Base-by-base conservation (phyloP, 495 filamentous ascomycete species). In the Xeromyces bisporus region DNA sequence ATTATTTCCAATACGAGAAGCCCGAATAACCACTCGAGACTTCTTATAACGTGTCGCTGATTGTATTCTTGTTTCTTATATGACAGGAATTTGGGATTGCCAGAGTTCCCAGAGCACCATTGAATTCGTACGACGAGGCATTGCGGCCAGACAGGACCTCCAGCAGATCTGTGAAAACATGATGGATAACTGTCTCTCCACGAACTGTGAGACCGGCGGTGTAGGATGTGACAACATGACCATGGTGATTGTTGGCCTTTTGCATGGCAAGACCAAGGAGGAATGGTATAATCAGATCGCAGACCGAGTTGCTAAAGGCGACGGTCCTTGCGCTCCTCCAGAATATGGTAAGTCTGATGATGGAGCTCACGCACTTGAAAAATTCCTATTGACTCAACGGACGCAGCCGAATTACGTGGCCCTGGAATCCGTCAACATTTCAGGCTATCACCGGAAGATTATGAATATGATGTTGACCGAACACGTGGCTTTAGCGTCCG, bases 171-270 rank as follows among this genome's bases (percentile, higher is more conserved):
- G 85, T 56, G 89, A 97, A 63, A 97, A 97, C 62, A 91, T 97
- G 84, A 97, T 97, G 89, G 86, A 96, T 62, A 97, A 96, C 58
- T 97, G 89, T 51, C 69, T 96, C 33, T 81, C 89, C 17, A 85
- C 84, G 31, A 94, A 89, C 66, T 89, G 85, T 43, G 91, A 97
- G 56, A 96, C 89, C 25, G 89, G 89, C 18, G 89, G 89, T 26
- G 89, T 97, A 29, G 89, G 89, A 38, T 97, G 89, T 58, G 89
- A 97, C 58, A 97, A 97, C 64, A 97, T 97, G 89, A 97, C 89
- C 40, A 93, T 96, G 80, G 67, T 76, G 43, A 62, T 97, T 41
- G 64, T 97, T 49, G 89, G 77, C 39, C 71, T 97, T 46, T 71
- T 97, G 33, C 71, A 75, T 40, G 89, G 87, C 50, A 77, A 76